Base-by-base conservation (phyloP, 192 early-diverging fungal genomes). In the Chytriomyces hyalinus region DNA sequence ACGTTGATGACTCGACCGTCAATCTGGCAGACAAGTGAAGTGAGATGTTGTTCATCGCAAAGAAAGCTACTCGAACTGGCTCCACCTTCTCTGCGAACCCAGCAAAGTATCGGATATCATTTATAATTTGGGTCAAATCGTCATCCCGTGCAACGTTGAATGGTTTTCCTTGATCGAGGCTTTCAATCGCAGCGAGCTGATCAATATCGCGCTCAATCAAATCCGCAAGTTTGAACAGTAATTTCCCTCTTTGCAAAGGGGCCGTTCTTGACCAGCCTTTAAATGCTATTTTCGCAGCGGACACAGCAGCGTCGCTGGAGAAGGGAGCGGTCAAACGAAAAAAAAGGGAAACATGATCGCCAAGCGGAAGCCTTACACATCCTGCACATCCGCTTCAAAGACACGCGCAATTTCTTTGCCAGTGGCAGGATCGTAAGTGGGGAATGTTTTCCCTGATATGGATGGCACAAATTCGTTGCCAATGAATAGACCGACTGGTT, bases 131-230 rank as follows among this genome's bases (percentile, higher is more conserved):
- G 4, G 59, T 6, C n/a, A 78, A 22, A 60, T 78, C 74, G 22
- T 45, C 45, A 20, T 60, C 49, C 6, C 7, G 53, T 46, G 62
- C 70, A 7, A 78, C 50, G 43, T 36, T 69, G 28, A 70, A 69
- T 48, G 28, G 63, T 71, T 87, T 87, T 8, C 85, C 85, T 28
- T 77, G 78, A 72, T 84, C 81, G 26, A 80, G 73, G 8, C 83
- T 70, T 66, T 87, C 86, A 10, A 87, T 26, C 6, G 53, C 65
- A 11, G 85, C 84, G 28, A 87, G 74, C n/a, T 53, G 13, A 10
- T 76, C 44, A 6, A 44, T 61, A 73, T 87, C 59, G 11, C 62
- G 51, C 26, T 87, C 84, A 49, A 87, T 62, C 4, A 87, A 63
- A 49, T 87, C 81, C 8, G 85, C 83, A 46, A 86, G 81, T 47